These are phyloP conservation scores for Nakazawaea wickerhamii DNA, from an alignment of 805 yeast species.

Conservation along the genomic window DNA sequence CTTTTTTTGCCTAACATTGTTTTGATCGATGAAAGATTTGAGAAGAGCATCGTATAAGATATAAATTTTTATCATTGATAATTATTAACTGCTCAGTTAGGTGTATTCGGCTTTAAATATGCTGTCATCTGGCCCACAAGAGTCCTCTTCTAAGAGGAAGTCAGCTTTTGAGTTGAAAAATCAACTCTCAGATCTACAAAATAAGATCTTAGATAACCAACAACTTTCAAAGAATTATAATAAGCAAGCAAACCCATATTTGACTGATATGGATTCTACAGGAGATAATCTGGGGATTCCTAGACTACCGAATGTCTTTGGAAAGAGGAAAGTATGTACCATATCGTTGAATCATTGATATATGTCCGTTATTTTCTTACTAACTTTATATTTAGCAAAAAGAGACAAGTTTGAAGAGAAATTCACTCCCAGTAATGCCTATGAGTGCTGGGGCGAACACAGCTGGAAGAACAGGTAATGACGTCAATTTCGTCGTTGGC, in stretches of 20 bases:
- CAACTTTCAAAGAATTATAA: not conserved
- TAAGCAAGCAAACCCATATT: slow-evolving; percentile 17
- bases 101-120: not conserved
- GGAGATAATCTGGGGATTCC: not conserved
- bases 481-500: slow-evolving; percentile 68
- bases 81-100: too few species aligned
- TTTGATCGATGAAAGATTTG: too few species aligned
- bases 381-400: not conserved
- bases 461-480: slow-evolving; percentile 36
- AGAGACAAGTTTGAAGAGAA: slow-evolving; percentile 2
- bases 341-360: not conserved
- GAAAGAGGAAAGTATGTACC: not conserved
- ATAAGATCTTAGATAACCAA: slow-evolving; percentile 27
- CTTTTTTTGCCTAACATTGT: not conserved
- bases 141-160: slow-evolving; percentile 11
- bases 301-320: slow-evolving; percentile 4
- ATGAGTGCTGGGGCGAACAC: slow-evolving; percentile 1
- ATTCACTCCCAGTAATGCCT: slow-evolving; percentile 5
- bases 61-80: not conserved
- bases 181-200: slow-evolving; percentile 39
- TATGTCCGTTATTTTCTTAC: not conserved
- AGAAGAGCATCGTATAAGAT: not conserved
- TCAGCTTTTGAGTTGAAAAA: slow-evolving; percentile 31
- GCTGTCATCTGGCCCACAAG: not conserved
- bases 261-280: slow-evolving; percentile 6